Conservation (phyloP, 306 rosid genomes). For the Dicorynia guianensis region DNA sequence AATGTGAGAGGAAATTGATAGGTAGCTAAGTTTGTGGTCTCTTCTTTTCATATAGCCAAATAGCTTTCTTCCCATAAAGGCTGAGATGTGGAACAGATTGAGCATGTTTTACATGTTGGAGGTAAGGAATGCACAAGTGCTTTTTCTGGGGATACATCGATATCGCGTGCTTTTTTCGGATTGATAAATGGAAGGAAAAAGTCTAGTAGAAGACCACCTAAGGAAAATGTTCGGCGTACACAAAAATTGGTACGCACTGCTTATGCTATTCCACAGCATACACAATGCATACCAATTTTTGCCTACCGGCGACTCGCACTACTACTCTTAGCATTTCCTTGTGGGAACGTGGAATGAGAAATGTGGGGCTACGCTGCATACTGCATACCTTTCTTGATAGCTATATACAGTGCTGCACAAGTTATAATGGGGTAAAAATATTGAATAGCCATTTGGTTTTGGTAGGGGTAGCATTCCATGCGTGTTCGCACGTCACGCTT, state of each 20-base stretch:
- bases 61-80: slow-evolving; percentile 38
- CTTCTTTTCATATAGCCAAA: slow-evolving; percentile 49
- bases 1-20: too few relatives aligned
- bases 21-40: slow-evolving; percentile 16
- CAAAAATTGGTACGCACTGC: too few relatives aligned
- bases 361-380: slow-evolving; percentile 29
- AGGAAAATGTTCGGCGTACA: too few relatives aligned
- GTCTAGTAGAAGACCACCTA: background rate
- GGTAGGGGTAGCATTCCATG: slow-evolving; percentile 26
- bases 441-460: slow-evolving; percentile 24
- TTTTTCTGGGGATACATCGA: too few relatives aligned
- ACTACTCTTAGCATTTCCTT: background rate
- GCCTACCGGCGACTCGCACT: too few relatives aligned
- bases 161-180: too few relatives aligned
- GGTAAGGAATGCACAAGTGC: slow-evolving; percentile 15
- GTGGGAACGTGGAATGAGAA: slow-evolving; percentile 20
- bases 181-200: background rate
- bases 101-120: slow-evolving; percentile 41
- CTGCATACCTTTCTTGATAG: slow-evolving; percentile 16
- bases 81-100: slow-evolving; percentile 35
- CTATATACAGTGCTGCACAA: slow-evolving; percentile 15
- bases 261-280: too few relatives aligned
- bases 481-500: too few relatives aligned
- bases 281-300: too few relatives aligned
- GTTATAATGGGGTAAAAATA: background rate